These are phyloP conservation scores for Astrothelium subdiscretum DNA, from an alignment of 495 filamentous ascomycete species.

Conservation along the genomic window DNA sequence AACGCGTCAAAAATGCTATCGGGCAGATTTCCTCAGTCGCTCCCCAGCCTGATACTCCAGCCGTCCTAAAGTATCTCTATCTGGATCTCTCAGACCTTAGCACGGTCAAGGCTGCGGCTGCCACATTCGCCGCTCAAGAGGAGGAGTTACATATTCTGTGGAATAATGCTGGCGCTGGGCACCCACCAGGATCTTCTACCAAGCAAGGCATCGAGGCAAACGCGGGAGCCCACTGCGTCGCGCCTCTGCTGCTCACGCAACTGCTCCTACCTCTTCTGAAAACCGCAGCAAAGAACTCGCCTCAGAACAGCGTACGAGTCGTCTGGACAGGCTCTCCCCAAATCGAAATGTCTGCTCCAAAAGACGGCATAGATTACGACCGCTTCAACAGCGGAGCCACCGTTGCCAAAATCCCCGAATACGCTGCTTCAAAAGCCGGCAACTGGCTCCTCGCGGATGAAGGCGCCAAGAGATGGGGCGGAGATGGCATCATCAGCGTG, in stretches of 20 bases:
- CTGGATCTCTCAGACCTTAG: constrained; percentile 37
- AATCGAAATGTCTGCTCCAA: constrained; percentile 13
- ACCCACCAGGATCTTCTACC: constrained; percentile 25
- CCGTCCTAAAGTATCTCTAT: constrained; percentile 31
- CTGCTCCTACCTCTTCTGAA: constrained; percentile 34
- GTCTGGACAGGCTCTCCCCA: constrained; percentile 26
- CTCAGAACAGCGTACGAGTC: constrained; percentile 25
- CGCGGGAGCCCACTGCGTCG: constrained; percentile 35
- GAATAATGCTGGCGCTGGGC: constrained; percentile 40
- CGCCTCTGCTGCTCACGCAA: constrained; percentile 34
- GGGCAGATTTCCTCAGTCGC: constrained; percentile 13
- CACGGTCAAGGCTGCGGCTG: constrained; percentile 33
- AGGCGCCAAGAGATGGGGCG: constrained; percentile 18
- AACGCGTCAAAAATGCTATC: constrained; percentile 30
- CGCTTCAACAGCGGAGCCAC: not conserved
- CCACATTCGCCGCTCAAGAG: constrained; percentile 33
- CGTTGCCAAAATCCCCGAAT: constrained; percentile 14
- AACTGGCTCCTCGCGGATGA: constrained; percentile 30
- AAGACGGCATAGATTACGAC: constrained; percentile 21
- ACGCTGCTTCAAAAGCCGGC: constrained; percentile 32
- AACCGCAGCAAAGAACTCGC: constrained; percentile 21
- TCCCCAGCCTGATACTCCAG: constrained; percentile 15
- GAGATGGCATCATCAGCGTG: constrained; percentile 21
- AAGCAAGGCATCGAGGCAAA: constrained; percentile 32
- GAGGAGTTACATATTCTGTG: constrained; percentile 35